Evolutionary conservation across 768 basidiomycete genomes (phyloP).

Genomic region (Ramaria rubella): DNA sequence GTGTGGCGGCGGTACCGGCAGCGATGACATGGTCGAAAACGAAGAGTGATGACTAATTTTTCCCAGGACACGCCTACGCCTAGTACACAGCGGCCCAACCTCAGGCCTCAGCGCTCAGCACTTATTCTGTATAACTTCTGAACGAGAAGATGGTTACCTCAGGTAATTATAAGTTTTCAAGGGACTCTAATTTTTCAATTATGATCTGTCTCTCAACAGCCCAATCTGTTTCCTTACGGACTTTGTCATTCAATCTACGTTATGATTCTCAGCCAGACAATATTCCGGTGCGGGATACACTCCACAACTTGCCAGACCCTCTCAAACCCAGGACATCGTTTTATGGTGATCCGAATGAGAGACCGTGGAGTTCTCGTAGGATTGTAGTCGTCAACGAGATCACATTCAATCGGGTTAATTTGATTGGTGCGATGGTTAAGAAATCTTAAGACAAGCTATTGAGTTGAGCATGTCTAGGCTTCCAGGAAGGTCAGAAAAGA

Average conservation of each 20-base stretch:
- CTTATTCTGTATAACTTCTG: background rate
- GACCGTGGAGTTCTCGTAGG: slow-evolving; percentile 49
- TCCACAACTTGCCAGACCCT: slow-evolving; percentile 39
- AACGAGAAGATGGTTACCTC: background rate
- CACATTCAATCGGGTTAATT: slow-evolving; percentile 31
- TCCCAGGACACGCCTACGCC: no score
- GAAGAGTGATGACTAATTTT: background rate
- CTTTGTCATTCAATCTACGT: slow-evolving; percentile 48
- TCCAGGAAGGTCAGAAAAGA: slow-evolving; percentile 35
- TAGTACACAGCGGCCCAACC: no score
- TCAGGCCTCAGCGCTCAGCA: background rate
- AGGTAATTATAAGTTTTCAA: background rate
- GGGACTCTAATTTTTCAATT: background rate
- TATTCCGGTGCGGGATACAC: slow-evolving; percentile 41
- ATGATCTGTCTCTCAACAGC: background rate
- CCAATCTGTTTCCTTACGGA: slow-evolving; percentile 19
- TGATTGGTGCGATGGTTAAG: slow-evolving; percentile 31
- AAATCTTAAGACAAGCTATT: background rate
- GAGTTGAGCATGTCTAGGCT: slow-evolving; percentile 24
- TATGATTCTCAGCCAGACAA: slow-evolving; percentile 47
- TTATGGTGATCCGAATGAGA: slow-evolving; percentile 33
- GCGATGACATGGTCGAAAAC: background rate
- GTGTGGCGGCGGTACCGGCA: background rate
- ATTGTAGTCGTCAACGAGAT: slow-evolving; percentile 43
- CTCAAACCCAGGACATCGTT: slow-evolving; percentile 24